phyloP scores from a whole-genome alignment of 1,139 yeast genomes.

The Debaryomyces robertsiae region DNA sequence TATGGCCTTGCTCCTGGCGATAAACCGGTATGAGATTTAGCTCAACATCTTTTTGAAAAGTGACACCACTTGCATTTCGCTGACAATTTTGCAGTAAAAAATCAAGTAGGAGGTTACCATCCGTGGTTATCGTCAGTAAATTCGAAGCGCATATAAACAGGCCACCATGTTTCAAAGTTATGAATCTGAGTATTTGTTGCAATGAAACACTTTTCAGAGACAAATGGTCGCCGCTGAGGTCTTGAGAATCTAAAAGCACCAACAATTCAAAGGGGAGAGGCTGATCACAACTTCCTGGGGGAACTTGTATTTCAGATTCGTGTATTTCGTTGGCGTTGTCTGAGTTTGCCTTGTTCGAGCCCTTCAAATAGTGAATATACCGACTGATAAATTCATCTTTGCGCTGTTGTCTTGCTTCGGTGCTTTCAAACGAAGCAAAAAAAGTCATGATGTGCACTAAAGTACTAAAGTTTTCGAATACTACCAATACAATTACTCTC shows the following conservation, averaged over 20 bases:
- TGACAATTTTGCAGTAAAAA: conserved; percentile 6
- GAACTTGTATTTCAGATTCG: conserved; percentile 2
- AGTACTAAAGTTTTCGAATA: conserved; percentile 18
- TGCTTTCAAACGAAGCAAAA: conserved; percentile 13
- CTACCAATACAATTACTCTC: conserved; percentile 18
- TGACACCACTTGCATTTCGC: not conserved
- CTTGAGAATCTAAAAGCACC: conserved; percentile 21
- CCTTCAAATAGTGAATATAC: conserved; percentile 2
- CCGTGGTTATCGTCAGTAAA: conserved; percentile 10
- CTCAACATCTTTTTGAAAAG: not conserved
- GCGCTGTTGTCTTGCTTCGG: not conserved
- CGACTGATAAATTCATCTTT: conserved; percentile 3
- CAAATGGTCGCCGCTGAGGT: conserved; percentile 22
- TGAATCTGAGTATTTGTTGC: conserved; percentile 57
- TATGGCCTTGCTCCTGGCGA: not conserved
- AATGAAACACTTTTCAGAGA: conserved; percentile 26
- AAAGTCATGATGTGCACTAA: conserved; percentile 19
- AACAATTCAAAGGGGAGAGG: conserved; percentile 23
- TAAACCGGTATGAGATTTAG: conserved; percentile 16
- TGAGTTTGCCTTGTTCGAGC: not conserved
- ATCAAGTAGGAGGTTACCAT: conserved; percentile 6
- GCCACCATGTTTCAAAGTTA: conserved; percentile 49
- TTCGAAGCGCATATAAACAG: conserved; percentile 27
- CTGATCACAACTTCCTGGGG: conserved; percentile 23
- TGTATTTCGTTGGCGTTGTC: not conserved